These are phyloP conservation scores for Suhomyces taliae DNA, from an alignment of 1,139 yeast species.

Conservation along the genomic window DNA sequence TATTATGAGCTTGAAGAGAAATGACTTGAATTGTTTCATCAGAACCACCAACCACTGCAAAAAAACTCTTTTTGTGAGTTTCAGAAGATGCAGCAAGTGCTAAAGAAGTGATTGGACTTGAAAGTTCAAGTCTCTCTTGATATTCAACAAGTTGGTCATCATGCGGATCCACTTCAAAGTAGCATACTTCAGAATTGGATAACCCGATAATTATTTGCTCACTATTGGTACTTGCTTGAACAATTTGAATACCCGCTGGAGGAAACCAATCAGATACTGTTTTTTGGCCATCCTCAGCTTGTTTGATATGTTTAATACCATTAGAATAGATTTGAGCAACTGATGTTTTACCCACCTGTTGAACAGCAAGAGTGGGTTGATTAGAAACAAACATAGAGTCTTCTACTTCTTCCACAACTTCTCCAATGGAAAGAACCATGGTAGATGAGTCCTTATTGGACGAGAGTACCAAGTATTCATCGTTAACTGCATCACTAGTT, in stretches of 20 bases:
- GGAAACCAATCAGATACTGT: conserved; percentile 70
- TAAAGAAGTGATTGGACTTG: conserved; percentile 51
- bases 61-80: conserved; percentile 52
- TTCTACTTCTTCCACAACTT: conserved; percentile 72
- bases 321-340: conserved; percentile 71
- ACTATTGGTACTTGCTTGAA: conserved; percentile 59
- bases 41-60: conserved; percentile 67
- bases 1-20: conserved; percentile 62
- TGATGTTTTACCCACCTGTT: conserved; percentile 64
- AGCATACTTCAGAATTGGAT: conserved; percentile 72
- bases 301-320: conserved; percentile 68
- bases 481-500: conserved; percentile 44
- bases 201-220: conserved; percentile 71
- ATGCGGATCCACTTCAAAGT: conserved; percentile 72
- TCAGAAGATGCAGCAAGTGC: conserved; percentile 48
- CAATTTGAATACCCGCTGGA: conserved; percentile 72
- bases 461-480: conserved; percentile 66
- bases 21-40: conserved; percentile 72
- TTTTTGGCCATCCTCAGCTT: conserved; percentile 17
- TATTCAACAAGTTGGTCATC: conserved; percentile 70
- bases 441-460: conserved; percentile 61
- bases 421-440: conserved; percentile 73
- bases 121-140: conserved; percentile 59
- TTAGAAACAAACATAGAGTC: conserved; percentile 60
- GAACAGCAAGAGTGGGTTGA: conserved; percentile 66